Conservation (phyloP, 495 filamentous ascomycete species). For the Penicillium ucsense region DNA sequence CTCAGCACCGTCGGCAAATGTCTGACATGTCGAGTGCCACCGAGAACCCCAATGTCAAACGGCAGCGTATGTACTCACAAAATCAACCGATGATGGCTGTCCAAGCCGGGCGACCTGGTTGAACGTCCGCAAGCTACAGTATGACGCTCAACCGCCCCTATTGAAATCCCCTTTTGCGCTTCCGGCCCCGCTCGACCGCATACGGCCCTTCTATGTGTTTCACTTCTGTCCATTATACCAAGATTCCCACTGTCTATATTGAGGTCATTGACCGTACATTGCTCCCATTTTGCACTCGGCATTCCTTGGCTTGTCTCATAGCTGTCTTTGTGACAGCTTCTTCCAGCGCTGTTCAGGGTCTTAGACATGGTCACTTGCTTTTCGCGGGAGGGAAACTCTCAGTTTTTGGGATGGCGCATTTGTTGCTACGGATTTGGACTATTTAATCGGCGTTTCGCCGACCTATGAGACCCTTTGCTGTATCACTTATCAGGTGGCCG, state of each 20-base stretch:
- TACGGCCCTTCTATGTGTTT: constrained; percentile 2
- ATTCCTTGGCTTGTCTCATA: constrained; percentile 8
- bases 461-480: too few relatives aligned
- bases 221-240: constrained; percentile 17
- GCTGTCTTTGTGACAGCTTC: constrained; percentile 6
- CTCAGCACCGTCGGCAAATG: constrained; percentile 52
- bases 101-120: constrained; percentile 29
- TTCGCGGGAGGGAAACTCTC: constrained; percentile 1
- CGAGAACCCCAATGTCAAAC: constrained; percentile 48
- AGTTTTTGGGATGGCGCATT: constrained; percentile 16
- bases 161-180: too few relatives aligned
- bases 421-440: background rate
- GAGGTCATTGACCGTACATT: constrained; percentile 19
- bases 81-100: constrained; percentile 38
- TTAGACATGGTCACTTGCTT: constrained; percentile 6
- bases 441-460: too few relatives aligned
- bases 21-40: constrained; percentile 53
- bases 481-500: too few relatives aligned
- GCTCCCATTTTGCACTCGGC: constrained; percentile 1
- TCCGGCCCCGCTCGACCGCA: too few relatives aligned
- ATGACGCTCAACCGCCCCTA: too few relatives aligned
- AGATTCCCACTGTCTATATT: constrained; percentile 27
- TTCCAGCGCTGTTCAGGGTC: constrained; percentile 22
- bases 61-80: constrained; percentile 55
- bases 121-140: constrained; percentile 1